phyloP scores from a whole-genome alignment of 2,329 filamentous ascomycete genomes.

The Magnaporthales sp. region DNA sequence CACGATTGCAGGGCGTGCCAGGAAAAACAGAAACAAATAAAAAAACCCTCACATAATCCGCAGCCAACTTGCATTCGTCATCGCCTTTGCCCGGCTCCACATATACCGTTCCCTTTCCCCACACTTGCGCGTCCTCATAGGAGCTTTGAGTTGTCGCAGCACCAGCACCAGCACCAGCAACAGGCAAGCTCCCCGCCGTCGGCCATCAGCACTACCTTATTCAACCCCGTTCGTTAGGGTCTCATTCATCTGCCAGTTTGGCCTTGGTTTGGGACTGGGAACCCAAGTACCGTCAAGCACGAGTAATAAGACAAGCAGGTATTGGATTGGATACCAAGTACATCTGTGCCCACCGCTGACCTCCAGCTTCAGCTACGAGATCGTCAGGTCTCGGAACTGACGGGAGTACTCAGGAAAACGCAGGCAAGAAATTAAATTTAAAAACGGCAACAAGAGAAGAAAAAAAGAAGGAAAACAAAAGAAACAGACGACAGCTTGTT shows the following conservation, averaged over 20 bases:
- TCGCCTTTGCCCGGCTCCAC: background rate
- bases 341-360: background rate
- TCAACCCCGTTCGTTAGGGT: background rate
- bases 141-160: background rate
- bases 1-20: background rate
- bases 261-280: background rate
- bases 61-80: background rate
- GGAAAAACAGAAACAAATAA: too few species aligned
- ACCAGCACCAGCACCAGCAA: background rate
- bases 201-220: background rate
- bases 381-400: background rate
- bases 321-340: background rate
- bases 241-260: background rate
- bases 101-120: background rate
- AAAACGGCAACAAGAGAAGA: background rate
- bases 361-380: background rate
- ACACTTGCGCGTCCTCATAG: background rate
- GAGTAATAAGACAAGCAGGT: background rate
- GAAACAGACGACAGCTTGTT: background rate
- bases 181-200: background rate
- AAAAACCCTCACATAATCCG: background rate
- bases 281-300: background rate
- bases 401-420: background rate
- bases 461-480: background rate
- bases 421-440: background rate